Percentiles rank a stretch among this genome's conserved stretches.
Evolutionary conservation across 192 early-diverging fungal genomes (phyloP).

Genomic region (Thamnidium elegans): DNA sequence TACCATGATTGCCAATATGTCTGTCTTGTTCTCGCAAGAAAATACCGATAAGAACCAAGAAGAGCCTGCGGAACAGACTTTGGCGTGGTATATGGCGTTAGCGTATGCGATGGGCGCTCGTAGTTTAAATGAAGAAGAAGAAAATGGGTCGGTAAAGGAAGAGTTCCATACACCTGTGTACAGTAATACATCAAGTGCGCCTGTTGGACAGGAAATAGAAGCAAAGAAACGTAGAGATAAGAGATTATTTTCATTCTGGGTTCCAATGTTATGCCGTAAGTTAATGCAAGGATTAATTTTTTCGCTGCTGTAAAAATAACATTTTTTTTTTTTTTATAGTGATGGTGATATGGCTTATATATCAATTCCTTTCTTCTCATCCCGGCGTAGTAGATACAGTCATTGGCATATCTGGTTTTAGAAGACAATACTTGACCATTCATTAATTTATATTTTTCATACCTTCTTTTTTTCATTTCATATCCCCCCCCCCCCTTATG

Average conservation of each 20-base stretch:
- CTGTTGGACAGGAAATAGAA: constrained; percentile 3
- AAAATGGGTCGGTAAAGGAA: not conserved
- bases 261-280: constrained; percentile 32
- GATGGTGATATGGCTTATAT: constrained; percentile 22
- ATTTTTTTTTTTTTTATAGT: constrained; percentile 11
- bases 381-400: constrained; percentile 17
- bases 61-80: constrained; percentile 20
- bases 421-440: constrained; percentile 18
- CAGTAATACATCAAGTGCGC: not conserved
- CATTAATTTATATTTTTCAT: constrained; percentile 4
- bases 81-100: constrained; percentile 33
- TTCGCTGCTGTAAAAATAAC: not conserved
- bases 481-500: not conserved
- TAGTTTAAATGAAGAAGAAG: constrained; percentile 3
- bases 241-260: constrained; percentile 26
- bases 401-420: constrained; percentile 23
- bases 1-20: constrained; percentile 23
- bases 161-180: too few relatives aligned
- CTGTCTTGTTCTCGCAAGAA: constrained; percentile 8
- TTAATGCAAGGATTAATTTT: not conserved
- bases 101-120: constrained; percentile 30
- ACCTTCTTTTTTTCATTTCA: constrained; percentile 2
- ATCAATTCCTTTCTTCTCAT: constrained; percentile 28
- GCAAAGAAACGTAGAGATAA: constrained; percentile 24
- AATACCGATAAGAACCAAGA: not conserved